These are phyloP conservation scores for Ustilago crameri DNA, from an alignment of 1,284 basidiomycete species.

Conservation along the genomic window DNA sequence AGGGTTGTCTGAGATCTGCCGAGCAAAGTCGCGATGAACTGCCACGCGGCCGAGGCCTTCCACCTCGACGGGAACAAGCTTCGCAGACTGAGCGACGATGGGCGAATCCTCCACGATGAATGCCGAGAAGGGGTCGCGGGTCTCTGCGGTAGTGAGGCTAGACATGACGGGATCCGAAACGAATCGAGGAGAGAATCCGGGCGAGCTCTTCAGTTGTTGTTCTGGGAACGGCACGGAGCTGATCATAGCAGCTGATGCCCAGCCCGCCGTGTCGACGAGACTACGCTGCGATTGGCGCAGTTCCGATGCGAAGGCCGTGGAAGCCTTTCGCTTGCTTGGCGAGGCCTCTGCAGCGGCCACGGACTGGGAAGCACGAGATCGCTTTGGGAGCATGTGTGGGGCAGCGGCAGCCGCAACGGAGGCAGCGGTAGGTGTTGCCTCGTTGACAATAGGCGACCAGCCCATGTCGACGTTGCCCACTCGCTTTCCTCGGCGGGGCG, in stretches of 20 bases:
- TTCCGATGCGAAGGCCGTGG: constrained; percentile 44
- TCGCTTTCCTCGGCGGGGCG: constrained; percentile 46
- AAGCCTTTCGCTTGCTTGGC: constrained; percentile 45
- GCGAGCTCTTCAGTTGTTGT: constrained; percentile 29
- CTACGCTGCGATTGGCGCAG: constrained; percentile 38
- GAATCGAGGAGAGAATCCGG: constrained; percentile 38
- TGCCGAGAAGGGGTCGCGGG: constrained; percentile 35
- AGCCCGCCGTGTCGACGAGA: constrained; percentile 48
- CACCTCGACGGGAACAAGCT: constrained; percentile 49
- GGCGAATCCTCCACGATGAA: constrained; percentile 27
- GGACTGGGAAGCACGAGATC: constrained; percentile 6
- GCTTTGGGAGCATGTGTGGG: constrained; percentile 40
- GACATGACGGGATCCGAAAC: constrained; percentile 27
- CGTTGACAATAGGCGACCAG: constrained; percentile 40
- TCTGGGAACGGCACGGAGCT: constrained; percentile 38
- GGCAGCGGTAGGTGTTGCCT: constrained; percentile 23
- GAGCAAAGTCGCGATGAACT: constrained; percentile 42
- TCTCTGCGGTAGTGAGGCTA: constrained; percentile 16
- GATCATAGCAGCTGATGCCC: constrained; percentile 51
- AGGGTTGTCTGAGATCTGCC: constrained; percentile 44
- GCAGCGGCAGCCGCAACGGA: constrained; percentile 17
- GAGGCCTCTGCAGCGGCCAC: constrained; percentile 9
- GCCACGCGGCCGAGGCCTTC: constrained; percentile 46
- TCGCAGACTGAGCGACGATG: constrained; percentile 20
- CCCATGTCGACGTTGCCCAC: constrained; percentile 53